Evolutionary conservation across 768 basidiomycete genomes (phyloP).

Genomic region (Leccinum arenicola): DNA sequence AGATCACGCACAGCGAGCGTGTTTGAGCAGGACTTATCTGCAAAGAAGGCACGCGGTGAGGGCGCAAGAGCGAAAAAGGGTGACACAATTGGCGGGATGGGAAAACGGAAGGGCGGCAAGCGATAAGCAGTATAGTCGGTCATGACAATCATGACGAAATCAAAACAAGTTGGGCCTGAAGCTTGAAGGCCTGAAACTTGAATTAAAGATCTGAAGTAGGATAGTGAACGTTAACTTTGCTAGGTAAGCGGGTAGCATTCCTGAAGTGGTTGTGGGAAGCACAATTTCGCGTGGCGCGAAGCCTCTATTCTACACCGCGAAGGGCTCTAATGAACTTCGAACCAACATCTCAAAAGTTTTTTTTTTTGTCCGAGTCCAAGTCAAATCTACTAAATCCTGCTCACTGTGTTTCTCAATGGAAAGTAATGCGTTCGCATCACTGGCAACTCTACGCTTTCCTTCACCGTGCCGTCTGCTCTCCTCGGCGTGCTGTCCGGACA

Average conservation of each 20-base stretch:
- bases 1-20: slow-evolving; percentile 34
- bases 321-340: slow-evolving; percentile 21
- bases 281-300: slow-evolving; percentile 28
- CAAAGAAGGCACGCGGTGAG: slow-evolving; percentile 43
- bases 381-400: not conserved
- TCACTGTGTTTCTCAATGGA: slow-evolving; percentile 32
- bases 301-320: slow-evolving; percentile 18
- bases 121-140: slow-evolving; percentile 17
- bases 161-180: not conserved
- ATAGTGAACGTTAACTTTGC: not conserved
- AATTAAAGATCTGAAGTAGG: not conserved
- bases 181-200: not conserved
- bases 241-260: not conserved
- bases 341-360: slow-evolving; percentile 10
- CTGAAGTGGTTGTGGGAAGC: slow-evolving; percentile 23
- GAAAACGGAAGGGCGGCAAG: slow-evolving; percentile 47
- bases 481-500: slow-evolving; percentile 81
- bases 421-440: slow-evolving; percentile 47
- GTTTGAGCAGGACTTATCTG: slow-evolving; percentile 63
- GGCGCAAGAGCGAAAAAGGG: slow-evolving; percentile 65
- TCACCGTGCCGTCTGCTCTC: slow-evolving; percentile 54
- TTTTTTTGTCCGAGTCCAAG: slow-evolving; percentile 6
- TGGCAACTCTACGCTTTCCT: slow-evolving; percentile 57
- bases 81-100: slow-evolving; percentile 50
- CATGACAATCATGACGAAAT: not conserved